Evolutionary conservation across 2,329 filamentous ascomycete species (phyloP).

Genomic region (Alternaria tenuissima): DNA sequence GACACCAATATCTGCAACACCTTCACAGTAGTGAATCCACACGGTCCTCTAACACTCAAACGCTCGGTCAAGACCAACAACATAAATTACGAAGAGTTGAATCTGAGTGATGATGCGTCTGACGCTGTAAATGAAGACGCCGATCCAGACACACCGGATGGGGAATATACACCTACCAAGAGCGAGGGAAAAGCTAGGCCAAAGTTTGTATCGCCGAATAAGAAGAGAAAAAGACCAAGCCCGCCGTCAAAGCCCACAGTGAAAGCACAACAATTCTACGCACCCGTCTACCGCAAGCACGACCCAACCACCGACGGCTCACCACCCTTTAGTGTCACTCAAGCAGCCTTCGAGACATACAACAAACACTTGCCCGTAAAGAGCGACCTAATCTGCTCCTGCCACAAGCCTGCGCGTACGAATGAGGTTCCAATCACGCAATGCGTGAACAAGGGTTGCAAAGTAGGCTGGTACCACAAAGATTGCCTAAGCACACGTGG

Average conservation of each 20-base stretch:
- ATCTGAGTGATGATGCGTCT: neutral
- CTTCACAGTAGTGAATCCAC: neutral
- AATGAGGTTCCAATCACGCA: slow-evolving; percentile 19
- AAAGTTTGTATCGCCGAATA: neutral
- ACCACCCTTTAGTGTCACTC: slow-evolving; percentile 5
- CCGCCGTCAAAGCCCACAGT: neutral
- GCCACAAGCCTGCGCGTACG: slow-evolving; percentile 21
- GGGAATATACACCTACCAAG: neutral
- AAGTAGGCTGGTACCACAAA: slow-evolving; percentile 32
- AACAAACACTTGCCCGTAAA: slow-evolving; percentile 6
- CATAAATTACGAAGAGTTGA: neutral
- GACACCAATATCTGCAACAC: neutral
- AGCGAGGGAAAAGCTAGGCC: neutral
- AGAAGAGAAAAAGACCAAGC: neutral
- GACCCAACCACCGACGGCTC: neutral
- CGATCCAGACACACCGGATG: neutral
- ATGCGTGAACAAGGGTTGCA: slow-evolving; percentile 26
- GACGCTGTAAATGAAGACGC: neutral
- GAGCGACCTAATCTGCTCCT: slow-evolving; percentile 28
- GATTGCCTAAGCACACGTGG: slow-evolving; percentile 25
- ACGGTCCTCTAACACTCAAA: neutral
- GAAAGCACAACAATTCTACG: neutral
- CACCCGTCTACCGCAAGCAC: slow-evolving; percentile 17
- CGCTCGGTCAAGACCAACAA: neutral
- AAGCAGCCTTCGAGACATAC: slow-evolving; percentile 10